Percentiles rank a stretch among this genome's conserved stretches.
Evolutionary conservation across 2,329 filamentous ascomycete species (phyloP).

Genomic region (Botrytis squamosa): DNA sequence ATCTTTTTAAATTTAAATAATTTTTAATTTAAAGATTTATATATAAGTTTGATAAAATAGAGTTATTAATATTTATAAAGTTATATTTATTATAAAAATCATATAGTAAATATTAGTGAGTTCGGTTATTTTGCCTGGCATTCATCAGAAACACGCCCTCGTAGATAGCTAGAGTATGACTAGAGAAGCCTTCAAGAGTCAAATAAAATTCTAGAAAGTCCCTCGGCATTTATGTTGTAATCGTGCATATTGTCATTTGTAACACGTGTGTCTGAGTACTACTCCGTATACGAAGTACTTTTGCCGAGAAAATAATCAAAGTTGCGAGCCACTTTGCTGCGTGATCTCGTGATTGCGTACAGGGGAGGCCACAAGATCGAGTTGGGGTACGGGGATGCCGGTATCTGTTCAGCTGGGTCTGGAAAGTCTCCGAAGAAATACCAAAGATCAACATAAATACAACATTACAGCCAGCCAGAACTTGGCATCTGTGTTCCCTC

Average conservation of each 20-base stretch:
- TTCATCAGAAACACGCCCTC: too few species aligned
- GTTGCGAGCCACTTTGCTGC: not conserved
- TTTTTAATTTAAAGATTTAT: too few species aligned
- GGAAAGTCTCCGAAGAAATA: not conserved
- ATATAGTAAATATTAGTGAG: too few species aligned
- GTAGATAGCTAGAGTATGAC: not conserved
- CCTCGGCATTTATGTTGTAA: not conserved
- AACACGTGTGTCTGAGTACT: not conserved
- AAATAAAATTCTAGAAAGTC: not conserved
- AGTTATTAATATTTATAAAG: too few species aligned
- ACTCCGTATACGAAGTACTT: not conserved
- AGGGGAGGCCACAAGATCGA: not conserved
- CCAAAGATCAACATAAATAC: not conserved
- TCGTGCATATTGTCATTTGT: not conserved
- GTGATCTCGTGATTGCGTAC: not conserved
- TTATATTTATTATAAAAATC: too few species aligned
- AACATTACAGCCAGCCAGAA: not conserved
- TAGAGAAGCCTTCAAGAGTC: not conserved
- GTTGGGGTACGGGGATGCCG: not conserved
- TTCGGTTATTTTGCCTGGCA: too few species aligned
- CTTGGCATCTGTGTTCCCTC: not conserved
- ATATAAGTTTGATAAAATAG: too few species aligned
- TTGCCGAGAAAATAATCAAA: not conserved
- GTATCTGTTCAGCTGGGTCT: not conserved
- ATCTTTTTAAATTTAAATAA: too few species aligned